A percentile compares a stretch with the other conserved stretches of the same genome.
phyloP scores from a whole-genome alignment of 306 rosid genomes.

The Vigna reflexopilosa region DNA sequence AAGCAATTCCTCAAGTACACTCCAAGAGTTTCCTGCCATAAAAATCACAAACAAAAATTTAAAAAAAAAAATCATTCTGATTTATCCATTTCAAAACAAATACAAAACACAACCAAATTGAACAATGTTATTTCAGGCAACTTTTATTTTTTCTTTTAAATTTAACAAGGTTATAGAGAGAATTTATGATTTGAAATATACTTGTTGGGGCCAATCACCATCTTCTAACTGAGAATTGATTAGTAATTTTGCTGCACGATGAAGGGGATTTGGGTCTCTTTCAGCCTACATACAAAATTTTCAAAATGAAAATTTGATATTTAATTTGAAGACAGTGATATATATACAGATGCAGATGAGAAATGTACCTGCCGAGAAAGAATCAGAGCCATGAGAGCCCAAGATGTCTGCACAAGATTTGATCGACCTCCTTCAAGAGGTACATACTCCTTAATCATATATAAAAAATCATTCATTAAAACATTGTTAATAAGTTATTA shows the following conservation, averaged over 20 bases:
- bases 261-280: neutral
- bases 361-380: slow-evolving; percentile 8
- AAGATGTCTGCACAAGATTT: slow-evolving; percentile 27
- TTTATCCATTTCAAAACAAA: neutral
- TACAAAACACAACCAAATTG: neutral
- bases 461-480: too few species aligned
- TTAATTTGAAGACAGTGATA: too few species aligned
- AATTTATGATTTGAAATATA: neutral
- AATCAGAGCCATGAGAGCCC: slow-evolving; percentile 36
- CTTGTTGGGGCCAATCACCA: slow-evolving; percentile 40
- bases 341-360: too few species aligned
- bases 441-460: slow-evolving; percentile 1
- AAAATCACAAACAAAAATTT: neutral
- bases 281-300: neutral
- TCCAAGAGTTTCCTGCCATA: slow-evolving; percentile 7
- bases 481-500: neutral
- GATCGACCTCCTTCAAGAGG: slow-evolving; percentile 30
- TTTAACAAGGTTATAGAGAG: too few species aligned
- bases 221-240: slow-evolving; percentile 31
- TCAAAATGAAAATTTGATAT: neutral
- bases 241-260: slow-evolving; percentile 5
- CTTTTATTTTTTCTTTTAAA: too few species aligned
- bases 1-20: neutral
- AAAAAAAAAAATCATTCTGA: neutral
- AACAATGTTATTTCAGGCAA: too few species aligned